phyloP scores from a whole-genome alignment of 352 stramenopile species.

The Pseudoperonospora humuli region DNA sequence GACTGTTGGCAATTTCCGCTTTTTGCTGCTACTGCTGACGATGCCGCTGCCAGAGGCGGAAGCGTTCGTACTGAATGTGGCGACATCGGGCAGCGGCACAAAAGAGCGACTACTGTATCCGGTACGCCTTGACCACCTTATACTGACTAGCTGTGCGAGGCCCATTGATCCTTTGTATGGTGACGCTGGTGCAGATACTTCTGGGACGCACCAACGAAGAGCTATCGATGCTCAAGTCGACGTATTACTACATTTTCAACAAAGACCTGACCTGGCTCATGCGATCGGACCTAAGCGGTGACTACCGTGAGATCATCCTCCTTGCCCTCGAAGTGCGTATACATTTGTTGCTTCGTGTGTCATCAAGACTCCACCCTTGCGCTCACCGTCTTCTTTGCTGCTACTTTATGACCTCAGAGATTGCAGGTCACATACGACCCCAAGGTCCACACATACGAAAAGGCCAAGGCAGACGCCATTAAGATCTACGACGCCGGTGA shows the following conservation, averaged over 20 bases:
- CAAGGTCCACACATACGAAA: conserved; percentile 45
- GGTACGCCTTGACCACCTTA: conserved; percentile 22
- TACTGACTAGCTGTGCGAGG: background rate
- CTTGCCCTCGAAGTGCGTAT: conserved; percentile 43
- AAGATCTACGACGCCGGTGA: conserved; percentile 64
- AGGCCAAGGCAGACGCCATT: conserved; percentile 46
- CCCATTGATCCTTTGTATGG: background rate
- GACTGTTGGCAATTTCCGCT: conserved; percentile 60
- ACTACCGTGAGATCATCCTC: conserved; percentile 64
- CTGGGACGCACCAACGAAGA: conserved; percentile 67
- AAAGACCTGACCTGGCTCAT: conserved; percentile 60
- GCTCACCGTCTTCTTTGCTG: background rate
- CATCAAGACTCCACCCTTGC: background rate
- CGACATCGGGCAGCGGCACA: conserved; percentile 38
- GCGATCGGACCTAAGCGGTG: conserved; percentile 51
- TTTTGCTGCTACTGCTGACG: conserved; percentile 51
- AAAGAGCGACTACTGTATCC: conserved; percentile 65
- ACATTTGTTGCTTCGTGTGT: background rate
- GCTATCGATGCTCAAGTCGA: conserved; percentile 62
- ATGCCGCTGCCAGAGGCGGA: conserved; percentile 59
- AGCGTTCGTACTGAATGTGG: conserved; percentile 55
- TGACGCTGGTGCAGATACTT: conserved; percentile 34
- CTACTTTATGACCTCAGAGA: conserved; percentile 9
- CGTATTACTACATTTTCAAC: conserved; percentile 72
- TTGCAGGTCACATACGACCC: conserved; percentile 39